Base-by-base conservation (phyloP, 257 asterid genomes). In the Mentha longifolia region DNA sequence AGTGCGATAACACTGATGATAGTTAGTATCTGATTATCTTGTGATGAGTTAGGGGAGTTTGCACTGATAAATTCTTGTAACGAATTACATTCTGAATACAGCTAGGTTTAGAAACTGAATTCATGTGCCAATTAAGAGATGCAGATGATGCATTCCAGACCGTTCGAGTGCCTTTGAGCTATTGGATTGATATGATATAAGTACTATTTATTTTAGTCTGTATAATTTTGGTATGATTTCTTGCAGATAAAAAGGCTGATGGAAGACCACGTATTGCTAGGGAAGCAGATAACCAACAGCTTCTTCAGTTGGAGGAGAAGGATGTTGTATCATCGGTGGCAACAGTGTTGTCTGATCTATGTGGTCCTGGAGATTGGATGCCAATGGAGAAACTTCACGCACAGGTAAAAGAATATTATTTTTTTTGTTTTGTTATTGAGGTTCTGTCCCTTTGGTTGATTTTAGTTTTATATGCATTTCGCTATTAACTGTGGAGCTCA, bases 281-380 rank as follows among this genome's bases (percentile, higher is more conserved):
- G 77, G 99, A 94, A 47, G 83, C 90, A 46, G 98, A 94, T 78
- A 87, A 89, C 76, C 89, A 88, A 74, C 96, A 88, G 85, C 92
- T 90, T 55, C 89, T 88, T 77, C 90, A 65, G 81, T 78, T 86
- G 62, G 98, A 94, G 66, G 99, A 94, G 77, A 88, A 85, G 82
- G 98, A 94, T 65, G 97, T 91, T 19, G 98, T 94, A 51, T 88
- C 97, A 67, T 91, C 96, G 28, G 98, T 94, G 41, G 99, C 98
- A 3, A 91, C 85, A 14, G 90, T 91, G 61, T 80, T 94, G 63
- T 94, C 98, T 56, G 99, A 91, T 80, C 79, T 86, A 65, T 94
- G 98, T 51, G 97, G 99, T 65, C 99, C 97, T 50, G 99, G 98
- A 63, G 99, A 94, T 54, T 94, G 96, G 96, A 91, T 94, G 99